A percentile compares a stretch with the other conserved stretches of the same genome.
These are phyloP conservation scores for Lathyrus aphaca DNA, from an alignment of 306 rosid genomes.

Conservation along the genomic window DNA sequence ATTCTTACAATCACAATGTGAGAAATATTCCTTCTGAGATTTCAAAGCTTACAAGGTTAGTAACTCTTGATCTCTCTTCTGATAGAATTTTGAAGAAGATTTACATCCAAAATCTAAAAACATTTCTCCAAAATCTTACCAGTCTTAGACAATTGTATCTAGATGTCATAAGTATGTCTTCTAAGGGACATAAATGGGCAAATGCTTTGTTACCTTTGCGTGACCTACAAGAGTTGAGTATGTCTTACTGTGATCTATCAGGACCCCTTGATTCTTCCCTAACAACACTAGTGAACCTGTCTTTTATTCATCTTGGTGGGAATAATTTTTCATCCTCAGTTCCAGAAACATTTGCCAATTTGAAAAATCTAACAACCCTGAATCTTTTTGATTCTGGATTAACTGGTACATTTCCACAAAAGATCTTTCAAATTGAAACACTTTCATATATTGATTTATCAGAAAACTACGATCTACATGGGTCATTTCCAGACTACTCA, in stretches of 20 bases:
- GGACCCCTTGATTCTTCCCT: slow-evolving; percentile 35
- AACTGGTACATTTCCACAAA: slow-evolving; percentile 19
- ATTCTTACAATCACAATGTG: no score
- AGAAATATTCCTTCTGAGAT: no score
- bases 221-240: slow-evolving; percentile 20
- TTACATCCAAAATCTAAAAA: no score
- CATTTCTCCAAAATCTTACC: not conserved
- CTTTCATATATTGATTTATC: no score
- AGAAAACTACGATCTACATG: no score
- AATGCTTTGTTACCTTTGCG: slow-evolving; percentile 13
- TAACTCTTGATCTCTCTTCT: no score
- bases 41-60: no score
- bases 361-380: slow-evolving; percentile 17
- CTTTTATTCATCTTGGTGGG: not conserved
- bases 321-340: slow-evolving; percentile 30
- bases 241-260: not conserved
- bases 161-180: slow-evolving; percentile 39
- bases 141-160: slow-evolving; percentile 33
- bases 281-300: not conserved
- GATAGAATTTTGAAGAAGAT: no score
- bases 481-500: no score
- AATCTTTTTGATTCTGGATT: not conserved
- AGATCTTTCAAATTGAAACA: no score
- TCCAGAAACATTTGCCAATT: slow-evolving; percentile 26
- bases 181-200: slow-evolving; percentile 43